phyloP scores from a whole-genome alignment of 2,329 filamentous ascomycete genomes.

The Talaromyces verruculosus region DNA sequence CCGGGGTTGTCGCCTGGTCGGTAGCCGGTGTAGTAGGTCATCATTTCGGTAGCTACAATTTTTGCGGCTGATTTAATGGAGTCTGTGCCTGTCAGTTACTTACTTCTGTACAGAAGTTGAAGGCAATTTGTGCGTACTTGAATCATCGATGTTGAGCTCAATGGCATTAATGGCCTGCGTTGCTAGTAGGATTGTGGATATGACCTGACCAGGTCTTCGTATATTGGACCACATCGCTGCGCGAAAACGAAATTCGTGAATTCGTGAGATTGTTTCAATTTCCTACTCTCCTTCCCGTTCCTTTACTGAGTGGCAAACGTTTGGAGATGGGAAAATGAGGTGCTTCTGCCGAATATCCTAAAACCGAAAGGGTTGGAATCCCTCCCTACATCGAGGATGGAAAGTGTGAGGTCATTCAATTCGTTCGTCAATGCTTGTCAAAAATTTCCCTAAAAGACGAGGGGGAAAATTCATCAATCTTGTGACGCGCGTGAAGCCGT shows the following conservation, averaged over 20 bases:
- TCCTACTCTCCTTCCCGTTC: neutral
- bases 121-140: conserved; percentile 5
- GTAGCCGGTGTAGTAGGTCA: conserved; percentile 52
- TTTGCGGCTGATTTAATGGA: conserved; percentile 51
- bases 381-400: neutral
- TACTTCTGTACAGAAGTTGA: neutral
- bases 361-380: neutral
- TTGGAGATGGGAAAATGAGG: neutral
- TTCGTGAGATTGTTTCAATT: neutral
- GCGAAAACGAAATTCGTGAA: too few species aligned
- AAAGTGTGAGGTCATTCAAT: neutral
- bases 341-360: neutral
- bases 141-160: conserved; percentile 22
- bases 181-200: conserved; percentile 16
- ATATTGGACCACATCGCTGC: neutral
- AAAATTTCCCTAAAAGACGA: neutral
- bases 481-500: neutral
- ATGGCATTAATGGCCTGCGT: conserved; percentile 20
- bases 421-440: too few species aligned
- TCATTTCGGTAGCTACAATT: conserved; percentile 49
- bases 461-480: neutral
- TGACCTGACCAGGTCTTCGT: neutral
- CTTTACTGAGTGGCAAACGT: neutral
- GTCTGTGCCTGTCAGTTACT: conserved; percentile 28
- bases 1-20: conserved; percentile 53